Evolutionary conservation across 495 filamentous ascomycete species (phyloP).

Genomic region (Neurospora pannonica): DNA sequence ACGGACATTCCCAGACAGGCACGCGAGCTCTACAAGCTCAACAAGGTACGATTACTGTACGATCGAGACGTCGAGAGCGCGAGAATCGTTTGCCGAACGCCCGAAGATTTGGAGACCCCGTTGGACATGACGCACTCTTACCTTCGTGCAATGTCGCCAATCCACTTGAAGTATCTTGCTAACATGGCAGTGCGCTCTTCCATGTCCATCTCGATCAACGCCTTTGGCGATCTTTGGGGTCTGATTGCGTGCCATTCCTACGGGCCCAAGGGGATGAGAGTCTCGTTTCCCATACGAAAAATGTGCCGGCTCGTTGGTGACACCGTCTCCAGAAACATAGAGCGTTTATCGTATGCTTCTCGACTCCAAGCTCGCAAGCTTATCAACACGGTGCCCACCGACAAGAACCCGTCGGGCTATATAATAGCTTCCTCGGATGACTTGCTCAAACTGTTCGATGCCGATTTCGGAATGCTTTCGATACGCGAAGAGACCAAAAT

Average conservation of each 20-base stretch:
- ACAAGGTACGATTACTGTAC: slow-evolving; percentile 70
- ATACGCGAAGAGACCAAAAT: slow-evolving; percentile 86
- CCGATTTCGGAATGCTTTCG: slow-evolving; percentile 78
- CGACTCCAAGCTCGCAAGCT: slow-evolving; percentile 73
- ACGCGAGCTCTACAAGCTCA: slow-evolving; percentile 71
- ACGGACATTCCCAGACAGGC: slow-evolving; percentile 86
- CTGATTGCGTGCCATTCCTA: slow-evolving; percentile 85
- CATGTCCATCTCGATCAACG: slow-evolving; percentile 91
- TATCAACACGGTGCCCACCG: slow-evolving; percentile 68
- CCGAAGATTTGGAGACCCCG: slow-evolving; percentile 66
- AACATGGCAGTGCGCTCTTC: slow-evolving; percentile 87
- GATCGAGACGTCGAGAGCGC: slow-evolving; percentile 68
- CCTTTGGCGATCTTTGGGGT: slow-evolving; percentile 80
- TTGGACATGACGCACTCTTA: slow-evolving; percentile 81
- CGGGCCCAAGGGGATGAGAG: slow-evolving; percentile 68
- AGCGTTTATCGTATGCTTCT: slow-evolving; percentile 78
- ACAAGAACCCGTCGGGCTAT: slow-evolving; percentile 80
- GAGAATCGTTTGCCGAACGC: slow-evolving; percentile 69
- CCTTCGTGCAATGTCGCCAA: slow-evolving; percentile 82
- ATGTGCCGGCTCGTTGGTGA: slow-evolving; percentile 92
- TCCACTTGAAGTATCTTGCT: slow-evolving; percentile 80
- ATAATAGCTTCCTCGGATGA: slow-evolving; percentile 89
- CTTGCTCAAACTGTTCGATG: slow-evolving; percentile 74
- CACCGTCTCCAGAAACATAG: slow-evolving; percentile 78
- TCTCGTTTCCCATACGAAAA: slow-evolving; percentile 84